A percentile compares a stretch with the other conserved stretches of the same genome.
phyloP scores from a whole-genome alignment of 768 basidiomycete species.

The Stropharia rugosoannulata region DNA sequence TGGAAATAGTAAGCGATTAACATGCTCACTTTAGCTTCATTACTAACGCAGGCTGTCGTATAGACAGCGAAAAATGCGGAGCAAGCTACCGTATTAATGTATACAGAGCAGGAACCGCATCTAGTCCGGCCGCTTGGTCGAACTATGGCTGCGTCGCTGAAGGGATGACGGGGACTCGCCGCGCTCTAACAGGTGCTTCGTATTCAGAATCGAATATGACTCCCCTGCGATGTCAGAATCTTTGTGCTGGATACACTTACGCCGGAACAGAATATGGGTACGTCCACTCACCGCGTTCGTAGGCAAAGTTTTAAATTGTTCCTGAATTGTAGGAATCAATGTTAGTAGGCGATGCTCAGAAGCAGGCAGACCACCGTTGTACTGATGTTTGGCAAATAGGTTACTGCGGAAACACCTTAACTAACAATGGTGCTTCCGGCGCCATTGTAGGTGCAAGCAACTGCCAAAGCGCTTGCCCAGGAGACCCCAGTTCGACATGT shows the following conservation, averaged over 20 bases:
- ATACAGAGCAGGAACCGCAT: slow-evolving; percentile 13
- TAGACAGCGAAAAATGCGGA: slow-evolving; percentile 31
- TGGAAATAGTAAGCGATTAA: slow-evolving; percentile 24
- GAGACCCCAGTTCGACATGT: slow-evolving; percentile 17
- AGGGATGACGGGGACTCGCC: slow-evolving; percentile 15
- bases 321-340: neutral
- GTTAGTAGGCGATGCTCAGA: neutral
- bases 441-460: slow-evolving; percentile 8
- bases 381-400: slow-evolving; percentile 11
- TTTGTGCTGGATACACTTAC: slow-evolving; percentile 24
- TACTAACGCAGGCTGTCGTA: neutral
- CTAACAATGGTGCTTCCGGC: slow-evolving; percentile 24
- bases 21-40: neutral
- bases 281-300: neutral
- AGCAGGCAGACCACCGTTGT: neutral
- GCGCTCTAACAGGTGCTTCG: slow-evolving; percentile 24
- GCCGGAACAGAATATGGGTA: slow-evolving; percentile 24
- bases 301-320: neutral
- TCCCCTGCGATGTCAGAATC: slow-evolving; percentile 19
- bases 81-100: slow-evolving; percentile 25
- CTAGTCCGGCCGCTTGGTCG: slow-evolving; percentile 11
- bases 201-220: slow-evolving; percentile 22
- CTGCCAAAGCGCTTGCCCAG: slow-evolving; percentile 18
- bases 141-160: slow-evolving; percentile 32
- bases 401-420: slow-evolving; percentile 23